These are phyloP conservation scores for Cutaneotrichosporon cavernicola DNA, from an alignment of 1,284 basidiomycete genomes.

Conservation along the genomic window DNA sequence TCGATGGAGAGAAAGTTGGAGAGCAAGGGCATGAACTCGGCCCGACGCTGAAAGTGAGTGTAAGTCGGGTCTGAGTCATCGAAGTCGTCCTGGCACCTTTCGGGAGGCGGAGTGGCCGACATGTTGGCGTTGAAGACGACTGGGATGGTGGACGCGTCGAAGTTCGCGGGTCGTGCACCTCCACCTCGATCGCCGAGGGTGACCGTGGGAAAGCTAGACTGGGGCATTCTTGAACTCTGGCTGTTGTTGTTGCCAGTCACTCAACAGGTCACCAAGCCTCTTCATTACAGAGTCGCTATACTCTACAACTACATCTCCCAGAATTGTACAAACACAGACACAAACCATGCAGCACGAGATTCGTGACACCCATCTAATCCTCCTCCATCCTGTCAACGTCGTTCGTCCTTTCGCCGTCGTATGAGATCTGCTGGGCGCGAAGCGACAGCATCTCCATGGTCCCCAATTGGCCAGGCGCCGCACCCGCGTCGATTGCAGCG, in stretches of 20 bases:
- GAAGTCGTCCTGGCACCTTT: constrained; percentile 7
- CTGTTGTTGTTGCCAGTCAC: too few relatives aligned
- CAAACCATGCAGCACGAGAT: neutral
- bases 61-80: constrained; percentile 50
- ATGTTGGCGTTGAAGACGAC: neutral
- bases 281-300: too few relatives aligned
- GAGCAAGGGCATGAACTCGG: constrained; percentile 62
- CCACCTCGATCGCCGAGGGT: neutral
- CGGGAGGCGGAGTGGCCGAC: neutral
- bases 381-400: constrained; percentile 12
- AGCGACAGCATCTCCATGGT: constrained; percentile 44
- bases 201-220: neutral
- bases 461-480: constrained; percentile 34
- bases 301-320: constrained; percentile 7
- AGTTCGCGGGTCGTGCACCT: constrained; percentile 1
- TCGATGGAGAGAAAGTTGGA: constrained; percentile 59
- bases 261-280: too few relatives aligned
- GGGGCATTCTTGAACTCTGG: neutral
- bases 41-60: constrained; percentile 52
- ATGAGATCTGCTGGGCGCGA: neutral
- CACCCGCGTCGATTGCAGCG: constrained; percentile 19
- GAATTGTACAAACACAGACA: constrained; percentile 2
- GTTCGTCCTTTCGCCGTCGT: neutral
- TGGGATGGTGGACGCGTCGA: neutral
- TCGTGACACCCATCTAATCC: constrained; percentile 3